A percentile compares a stretch with the other conserved stretches of the same genome.
Evolutionary conservation across 2,329 filamentous ascomycete species (phyloP).

Genomic region (Aciculosporium take): DNA sequence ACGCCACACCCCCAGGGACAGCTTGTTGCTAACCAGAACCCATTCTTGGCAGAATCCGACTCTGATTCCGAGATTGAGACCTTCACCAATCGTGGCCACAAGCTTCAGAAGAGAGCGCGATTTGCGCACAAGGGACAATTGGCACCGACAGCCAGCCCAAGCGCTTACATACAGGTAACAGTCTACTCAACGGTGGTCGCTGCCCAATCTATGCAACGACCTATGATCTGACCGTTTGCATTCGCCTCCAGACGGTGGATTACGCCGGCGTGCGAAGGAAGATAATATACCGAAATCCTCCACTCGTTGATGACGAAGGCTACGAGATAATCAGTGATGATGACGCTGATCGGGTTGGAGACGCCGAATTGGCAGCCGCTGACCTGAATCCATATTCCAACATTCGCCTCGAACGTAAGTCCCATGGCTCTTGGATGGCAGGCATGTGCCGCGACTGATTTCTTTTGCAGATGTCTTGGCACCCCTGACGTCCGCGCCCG

Average conservation of each 20-base stretch:
- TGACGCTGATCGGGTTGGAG: slow-evolving; percentile 48
- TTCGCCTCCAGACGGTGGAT: slow-evolving; percentile 43
- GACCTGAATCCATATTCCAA: slow-evolving; percentile 63
- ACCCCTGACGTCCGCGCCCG: slow-evolving; percentile 60
- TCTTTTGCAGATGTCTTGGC: slow-evolving; percentile 49
- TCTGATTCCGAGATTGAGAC: slow-evolving; percentile 59
- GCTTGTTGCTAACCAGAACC: slow-evolving; percentile 10
- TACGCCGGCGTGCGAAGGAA: slow-evolving; percentile 59
- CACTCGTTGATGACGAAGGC: slow-evolving; percentile 61
- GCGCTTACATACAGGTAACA: slow-evolving; percentile 56
- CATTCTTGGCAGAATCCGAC: slow-evolving; percentile 51
- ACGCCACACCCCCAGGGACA: not conserved
- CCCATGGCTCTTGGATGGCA: not conserved
- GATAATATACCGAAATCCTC: slow-evolving; percentile 61
- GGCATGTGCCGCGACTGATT: slow-evolving; percentile 14
- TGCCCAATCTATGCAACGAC: slow-evolving; percentile 1
- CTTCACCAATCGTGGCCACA: slow-evolving; percentile 62
- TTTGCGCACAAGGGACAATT: slow-evolving; percentile 59
- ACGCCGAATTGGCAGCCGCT: slow-evolving; percentile 46
- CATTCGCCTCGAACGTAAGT: slow-evolving; percentile 55
- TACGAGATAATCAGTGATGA: slow-evolving; percentile 63
- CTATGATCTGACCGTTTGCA: slow-evolving; percentile 12
- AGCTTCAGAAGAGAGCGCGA: slow-evolving; percentile 60
- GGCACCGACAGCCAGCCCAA: slow-evolving; percentile 48
- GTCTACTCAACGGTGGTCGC: slow-evolving; percentile 1